Evolutionary conservation across 805 yeast species (phyloP).

Genomic region (Wickerhamomyces chaumierensis): DNA sequence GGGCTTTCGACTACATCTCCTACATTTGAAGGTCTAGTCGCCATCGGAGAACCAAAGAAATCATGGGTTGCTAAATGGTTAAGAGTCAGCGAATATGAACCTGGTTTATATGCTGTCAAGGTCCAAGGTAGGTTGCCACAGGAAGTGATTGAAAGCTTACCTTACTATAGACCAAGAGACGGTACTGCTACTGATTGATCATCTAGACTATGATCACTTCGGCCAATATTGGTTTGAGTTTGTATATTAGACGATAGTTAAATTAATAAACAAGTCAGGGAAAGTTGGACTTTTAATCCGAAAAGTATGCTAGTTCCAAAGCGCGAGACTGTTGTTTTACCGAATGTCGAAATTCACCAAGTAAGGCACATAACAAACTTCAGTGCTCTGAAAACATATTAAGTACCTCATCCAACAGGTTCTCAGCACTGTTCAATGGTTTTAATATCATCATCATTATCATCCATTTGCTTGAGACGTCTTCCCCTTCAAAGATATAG

Average conservation of each 20-base stretch:
- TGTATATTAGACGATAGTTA: neutral
- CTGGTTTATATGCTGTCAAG: constrained; percentile 90
- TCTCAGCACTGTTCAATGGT: too few relatives aligned
- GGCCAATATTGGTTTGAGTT: too few relatives aligned
- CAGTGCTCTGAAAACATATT: too few relatives aligned
- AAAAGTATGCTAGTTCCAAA: too few relatives aligned
- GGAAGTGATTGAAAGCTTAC: constrained; percentile 66
- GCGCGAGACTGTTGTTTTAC: too few relatives aligned
- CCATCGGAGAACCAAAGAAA: constrained; percentile 69
- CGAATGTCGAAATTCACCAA: too few relatives aligned
- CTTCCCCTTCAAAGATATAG: neutral
- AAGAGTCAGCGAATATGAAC: constrained; percentile 76
- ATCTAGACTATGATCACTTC: too few relatives aligned
- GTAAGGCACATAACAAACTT: too few relatives aligned
- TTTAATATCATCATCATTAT: too few relatives aligned
- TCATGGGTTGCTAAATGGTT: constrained; percentile 98
- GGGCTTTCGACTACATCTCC: constrained; percentile 91
- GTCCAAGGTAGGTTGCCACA: constrained; percentile 87
- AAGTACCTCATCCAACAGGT: too few relatives aligned
- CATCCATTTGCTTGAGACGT: neutral
- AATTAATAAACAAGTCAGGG: too few relatives aligned
- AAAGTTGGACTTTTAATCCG: too few relatives aligned
- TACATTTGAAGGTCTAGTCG: constrained; percentile 89
- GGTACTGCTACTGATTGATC: constrained; percentile 63
- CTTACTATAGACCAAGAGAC: constrained; percentile 86